These are phyloP conservation scores for Russula emetica DNA, from an alignment of 768 basidiomycete species.

Conservation along the genomic window DNA sequence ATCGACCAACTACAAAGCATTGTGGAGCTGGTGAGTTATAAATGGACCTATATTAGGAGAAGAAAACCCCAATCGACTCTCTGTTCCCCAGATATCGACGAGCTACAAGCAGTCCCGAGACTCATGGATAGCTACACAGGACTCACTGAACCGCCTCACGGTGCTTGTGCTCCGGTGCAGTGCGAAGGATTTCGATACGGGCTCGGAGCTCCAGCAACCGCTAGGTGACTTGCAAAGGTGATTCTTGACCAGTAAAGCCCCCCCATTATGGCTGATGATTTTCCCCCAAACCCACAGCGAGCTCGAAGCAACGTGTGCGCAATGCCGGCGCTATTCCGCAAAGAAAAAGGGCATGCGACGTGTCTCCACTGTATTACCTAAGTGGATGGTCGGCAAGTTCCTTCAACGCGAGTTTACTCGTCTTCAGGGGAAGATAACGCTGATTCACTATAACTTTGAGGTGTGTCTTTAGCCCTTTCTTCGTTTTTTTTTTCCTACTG, in stretches of 20 bases:
- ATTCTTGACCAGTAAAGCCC: not conserved
- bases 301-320: conserved; percentile 1
- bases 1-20: conserved; percentile 13
- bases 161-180: conserved; percentile 5
- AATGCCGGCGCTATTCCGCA: conserved; percentile 5
- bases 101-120: conserved; percentile 16
- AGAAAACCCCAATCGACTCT: not conserved
- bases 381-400: conserved; percentile 16
- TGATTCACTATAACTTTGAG: conserved; percentile 9
- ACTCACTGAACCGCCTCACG: conserved; percentile 5
- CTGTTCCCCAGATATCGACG: not conserved
- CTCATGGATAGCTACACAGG: conserved; percentile 5
- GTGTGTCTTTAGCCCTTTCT: not conserved
- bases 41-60: not conserved
- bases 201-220: conserved; percentile 13
- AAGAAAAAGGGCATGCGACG: conserved; percentile 12
- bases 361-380: conserved; percentile 17
- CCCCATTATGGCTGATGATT: not conserved
- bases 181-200: not conserved
- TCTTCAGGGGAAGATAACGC: conserved; percentile 12
- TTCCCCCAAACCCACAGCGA: conserved; percentile 1
- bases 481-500: not conserved
- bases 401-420: not conserved
- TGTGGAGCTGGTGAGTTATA: conserved; percentile 14
- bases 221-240: conserved; percentile 11